Conservation (phyloP, 108 stramenopile genomes). For the Stephanodiscus triporus region DNA sequence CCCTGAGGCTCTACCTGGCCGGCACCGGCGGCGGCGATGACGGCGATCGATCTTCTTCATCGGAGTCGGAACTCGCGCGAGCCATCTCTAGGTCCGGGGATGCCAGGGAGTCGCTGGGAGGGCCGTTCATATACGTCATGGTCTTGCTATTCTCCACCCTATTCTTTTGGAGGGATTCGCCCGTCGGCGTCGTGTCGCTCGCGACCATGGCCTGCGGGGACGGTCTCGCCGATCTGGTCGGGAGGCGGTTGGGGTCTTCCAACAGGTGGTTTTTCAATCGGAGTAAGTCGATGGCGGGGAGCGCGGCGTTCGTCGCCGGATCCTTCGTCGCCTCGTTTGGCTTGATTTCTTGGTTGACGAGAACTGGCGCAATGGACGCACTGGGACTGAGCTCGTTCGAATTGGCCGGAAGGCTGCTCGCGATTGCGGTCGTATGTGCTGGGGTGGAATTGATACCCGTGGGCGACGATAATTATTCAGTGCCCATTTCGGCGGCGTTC, state of each 20-base stretch:
- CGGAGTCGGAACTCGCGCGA: constrained; percentile 59
- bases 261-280: constrained; percentile 71
- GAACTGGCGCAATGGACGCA: constrained; percentile 50
- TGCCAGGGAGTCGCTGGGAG: constrained; percentile 68
- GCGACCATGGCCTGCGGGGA: constrained; percentile 84
- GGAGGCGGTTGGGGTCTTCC: constrained; percentile 62
- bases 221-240: constrained; percentile 82
- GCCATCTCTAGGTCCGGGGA: constrained; percentile 78
- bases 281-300: constrained; percentile 73
- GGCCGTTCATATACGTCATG: constrained; percentile 81
- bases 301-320: constrained; percentile 61
- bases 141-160: constrained; percentile 60
- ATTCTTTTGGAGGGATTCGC: constrained; percentile 64
- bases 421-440: constrained; percentile 58
- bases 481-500: constrained; percentile 67
- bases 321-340: constrained; percentile 53
- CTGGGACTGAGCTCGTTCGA: constrained; percentile 29
- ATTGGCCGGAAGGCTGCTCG: constrained; percentile 41
- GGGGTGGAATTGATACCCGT: constrained; percentile 71
- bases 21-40: constrained; percentile 31
- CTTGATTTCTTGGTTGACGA: constrained; percentile 53
- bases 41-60: background rate
- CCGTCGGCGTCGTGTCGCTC: constrained; percentile 63
- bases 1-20: constrained; percentile 60
- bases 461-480: constrained; percentile 83